These are phyloP conservation scores for Paracorniculantispora psalliotae DNA, from an alignment of 2,329 filamentous ascomycete genomes.

Conservation along the genomic window DNA sequence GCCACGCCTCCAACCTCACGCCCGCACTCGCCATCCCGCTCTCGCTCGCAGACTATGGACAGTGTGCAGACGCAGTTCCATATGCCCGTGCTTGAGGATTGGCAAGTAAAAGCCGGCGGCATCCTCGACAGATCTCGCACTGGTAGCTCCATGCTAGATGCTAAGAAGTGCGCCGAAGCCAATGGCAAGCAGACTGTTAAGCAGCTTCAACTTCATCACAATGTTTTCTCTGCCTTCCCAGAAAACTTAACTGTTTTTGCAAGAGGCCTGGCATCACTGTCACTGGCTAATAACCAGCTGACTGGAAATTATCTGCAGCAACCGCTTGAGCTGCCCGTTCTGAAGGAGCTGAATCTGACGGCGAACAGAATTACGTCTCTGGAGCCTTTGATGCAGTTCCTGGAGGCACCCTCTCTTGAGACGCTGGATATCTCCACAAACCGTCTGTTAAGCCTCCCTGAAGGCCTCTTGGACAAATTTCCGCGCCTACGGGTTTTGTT, in stretches of 20 bases:
- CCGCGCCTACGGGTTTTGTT: slow-evolving; percentile 67
- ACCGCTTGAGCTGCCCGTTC: slow-evolving; percentile 62
- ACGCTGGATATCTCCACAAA: slow-evolving; percentile 81
- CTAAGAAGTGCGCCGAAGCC: slow-evolving; percentile 51
- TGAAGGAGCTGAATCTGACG: slow-evolving; percentile 72
- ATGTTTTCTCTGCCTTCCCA: slow-evolving; percentile 67
- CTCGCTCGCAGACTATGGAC: slow-evolving; percentile 43
- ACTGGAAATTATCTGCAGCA: slow-evolving; percentile 60
- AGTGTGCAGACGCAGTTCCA: slow-evolving; percentile 41
- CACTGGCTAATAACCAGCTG: slow-evolving; percentile 70
- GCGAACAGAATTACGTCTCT: slow-evolving; percentile 70
- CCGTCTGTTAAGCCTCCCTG: slow-evolving; percentile 66
- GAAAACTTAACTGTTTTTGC: slow-evolving; percentile 66
- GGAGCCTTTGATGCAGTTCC: slow-evolving; percentile 56
- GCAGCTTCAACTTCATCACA: slow-evolving; percentile 69
- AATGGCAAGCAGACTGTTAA: slow-evolving; percentile 47
- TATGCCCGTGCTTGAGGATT: slow-evolving; percentile 42
- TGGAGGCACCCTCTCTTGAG: slow-evolving; percentile 70
- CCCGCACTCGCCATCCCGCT: slow-evolving; percentile 44
- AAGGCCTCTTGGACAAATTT: slow-evolving; percentile 58
- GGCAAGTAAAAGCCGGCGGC: slow-evolving; percentile 55
- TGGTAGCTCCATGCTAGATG: slow-evolving; percentile 55
- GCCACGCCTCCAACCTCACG: slow-evolving; percentile 53
- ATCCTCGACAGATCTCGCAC: slow-evolving; percentile 67
- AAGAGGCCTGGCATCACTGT: slow-evolving; percentile 64